Evolutionary conservation across 169 alveolate genomes (phyloP).

Genomic region (Sarcocystis neurona): DNA sequence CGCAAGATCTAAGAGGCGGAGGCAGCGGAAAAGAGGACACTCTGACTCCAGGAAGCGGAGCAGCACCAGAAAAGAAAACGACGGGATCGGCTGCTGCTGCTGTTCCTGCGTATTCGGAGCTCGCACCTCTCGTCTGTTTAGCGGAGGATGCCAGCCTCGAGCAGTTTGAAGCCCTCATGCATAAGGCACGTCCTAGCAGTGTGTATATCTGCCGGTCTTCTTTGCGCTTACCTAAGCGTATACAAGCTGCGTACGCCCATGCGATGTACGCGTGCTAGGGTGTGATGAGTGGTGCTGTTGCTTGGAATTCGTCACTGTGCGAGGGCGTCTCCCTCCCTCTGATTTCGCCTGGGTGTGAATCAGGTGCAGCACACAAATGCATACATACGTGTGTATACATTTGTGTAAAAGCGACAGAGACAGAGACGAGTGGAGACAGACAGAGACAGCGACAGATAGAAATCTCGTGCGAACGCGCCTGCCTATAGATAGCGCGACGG

Average conservation of each 20-base stretch:
- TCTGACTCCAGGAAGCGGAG: background rate
- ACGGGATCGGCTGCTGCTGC: background rate
- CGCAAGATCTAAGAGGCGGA: background rate
- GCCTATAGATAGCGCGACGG: too few species aligned
- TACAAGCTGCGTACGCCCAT: background rate
- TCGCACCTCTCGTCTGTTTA: constrained; percentile 60
- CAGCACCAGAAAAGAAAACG: background rate
- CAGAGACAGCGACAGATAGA: too few species aligned
- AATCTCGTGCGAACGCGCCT: too few species aligned
- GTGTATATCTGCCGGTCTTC: background rate
- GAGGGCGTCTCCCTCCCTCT: background rate
- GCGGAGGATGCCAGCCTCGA: constrained; percentile 31
- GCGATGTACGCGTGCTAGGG: too few species aligned
- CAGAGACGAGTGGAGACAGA: too few species aligned
- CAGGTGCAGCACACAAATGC: background rate
- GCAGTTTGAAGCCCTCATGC: constrained; percentile 55
- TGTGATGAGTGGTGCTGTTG: too few species aligned
- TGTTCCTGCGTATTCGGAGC: constrained; percentile 64
- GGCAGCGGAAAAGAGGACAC: background rate
- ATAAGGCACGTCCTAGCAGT: background rate
- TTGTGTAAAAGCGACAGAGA: too few species aligned
- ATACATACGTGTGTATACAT: background rate
- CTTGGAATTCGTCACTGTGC: too few species aligned
- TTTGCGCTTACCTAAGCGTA: background rate
- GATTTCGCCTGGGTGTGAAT: background rate